Evolutionary conservation across 441 rosid genomes (phyloP).

Genomic region (Pelargonium myrrhifolium): DNA sequence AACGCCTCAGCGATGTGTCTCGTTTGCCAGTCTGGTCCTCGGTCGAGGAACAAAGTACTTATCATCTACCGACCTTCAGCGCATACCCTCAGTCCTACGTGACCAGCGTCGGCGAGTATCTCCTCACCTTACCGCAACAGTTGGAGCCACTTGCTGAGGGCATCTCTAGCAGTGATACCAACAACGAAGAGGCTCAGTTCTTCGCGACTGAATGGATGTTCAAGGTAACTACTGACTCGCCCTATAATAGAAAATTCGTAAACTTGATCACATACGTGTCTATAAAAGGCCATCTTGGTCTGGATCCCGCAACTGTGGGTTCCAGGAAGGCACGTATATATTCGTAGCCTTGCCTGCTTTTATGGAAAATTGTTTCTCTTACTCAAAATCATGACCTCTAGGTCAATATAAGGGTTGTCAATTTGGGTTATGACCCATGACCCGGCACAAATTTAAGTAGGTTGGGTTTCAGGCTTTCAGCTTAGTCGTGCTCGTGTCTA

Average conservation of each 20-base stretch:
- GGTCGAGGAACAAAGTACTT: constrained; percentile 75
- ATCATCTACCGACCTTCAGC: constrained; percentile 85
- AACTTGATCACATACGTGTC: background rate
- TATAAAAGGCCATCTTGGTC: background rate
- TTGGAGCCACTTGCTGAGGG: constrained; percentile 99
- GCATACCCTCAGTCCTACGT: constrained; percentile 90
- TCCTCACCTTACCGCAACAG: constrained; percentile 95
- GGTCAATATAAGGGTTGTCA: too few relatives aligned
- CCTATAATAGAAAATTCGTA: background rate
- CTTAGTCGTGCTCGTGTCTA: too few relatives aligned
- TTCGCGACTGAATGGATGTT: constrained; percentile 99
- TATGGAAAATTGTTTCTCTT: too few relatives aligned
- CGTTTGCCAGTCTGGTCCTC: constrained; percentile 86
- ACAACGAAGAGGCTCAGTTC: constrained; percentile 86
- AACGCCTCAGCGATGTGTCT: constrained; percentile 76
- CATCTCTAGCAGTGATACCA: constrained; percentile 60
- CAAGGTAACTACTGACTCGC: constrained; percentile 46
- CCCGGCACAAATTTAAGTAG: too few relatives aligned
- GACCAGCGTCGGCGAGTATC: constrained; percentile 90
- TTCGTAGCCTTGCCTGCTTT: too few relatives aligned
- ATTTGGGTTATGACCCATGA: too few relatives aligned
- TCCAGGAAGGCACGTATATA: too few relatives aligned
- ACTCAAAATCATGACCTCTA: too few relatives aligned
- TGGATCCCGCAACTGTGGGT: too few relatives aligned
- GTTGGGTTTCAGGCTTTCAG: too few relatives aligned